Evolutionary conservation across 192 early-diverging fungal species (phyloP), one percentile per base, ranked within the genome.

Genomic region (Lunasporangiospora selenospora): DNA sequence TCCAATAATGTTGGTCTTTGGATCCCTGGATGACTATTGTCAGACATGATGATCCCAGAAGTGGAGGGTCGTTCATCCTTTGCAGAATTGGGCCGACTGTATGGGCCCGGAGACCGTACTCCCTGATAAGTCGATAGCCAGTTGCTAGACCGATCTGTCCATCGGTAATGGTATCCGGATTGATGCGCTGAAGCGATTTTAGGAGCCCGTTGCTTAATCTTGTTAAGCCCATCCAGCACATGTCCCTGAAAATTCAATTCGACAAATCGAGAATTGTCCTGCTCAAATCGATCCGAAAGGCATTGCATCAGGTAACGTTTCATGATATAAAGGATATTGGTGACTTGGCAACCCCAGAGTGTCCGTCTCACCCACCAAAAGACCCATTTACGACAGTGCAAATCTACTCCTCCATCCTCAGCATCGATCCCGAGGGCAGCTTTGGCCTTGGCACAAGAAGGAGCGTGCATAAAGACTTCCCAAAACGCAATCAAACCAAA

Each of bases 241-340:
- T 62, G 51, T 4, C 67, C 67, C n/a, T 70, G 67, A 61, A 70
- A 70, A 52, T 70, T 45, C 16, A 60, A 43, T 23, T 70, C 67
- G 13, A 61, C 45, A 33, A 55, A 61, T 32, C 46, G 51, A 11
- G 58, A 46, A n/a, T 60, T 61, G 32, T 70, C 58, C 37, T 70
- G 67, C 9, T 70, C 67, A 21, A 70, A 62, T 21, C 67, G 51
- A 34, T 70, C 67, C 30, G 67, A 70, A 24, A 70, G 19, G 31
- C 47, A 23, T 39, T 70, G 67, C 67, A 70, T 70, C 1, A 46
- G 23, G 39, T 61, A 61, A 1, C 67, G 50, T 33, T 70, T 70
- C n/a, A 70, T 18, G 29, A 70, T 47, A 21, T 70, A 70, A 3
- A 70, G 53, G 23, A 61, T 26, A 10, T 61, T 61, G 47, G 58